phyloP scores from a whole-genome alignment of 192 early-diverging fungal species.

The Neocallimastix lanati region DNA sequence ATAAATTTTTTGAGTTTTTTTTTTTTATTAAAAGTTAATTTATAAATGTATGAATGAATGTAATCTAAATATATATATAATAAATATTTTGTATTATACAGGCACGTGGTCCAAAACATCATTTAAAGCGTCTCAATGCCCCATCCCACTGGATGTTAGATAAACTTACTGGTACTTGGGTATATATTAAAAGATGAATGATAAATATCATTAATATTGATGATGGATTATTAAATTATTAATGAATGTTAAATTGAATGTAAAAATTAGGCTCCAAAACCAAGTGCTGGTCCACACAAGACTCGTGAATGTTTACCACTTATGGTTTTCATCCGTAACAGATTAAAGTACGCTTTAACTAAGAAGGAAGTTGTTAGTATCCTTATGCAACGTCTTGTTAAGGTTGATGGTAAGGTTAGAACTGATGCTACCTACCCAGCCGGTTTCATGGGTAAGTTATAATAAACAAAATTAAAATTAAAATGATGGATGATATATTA shows the following conservation, averaged over 20 bases:
- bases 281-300: slow-evolving; percentile 97
- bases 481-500: no score
- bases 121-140: slow-evolving; percentile 95
- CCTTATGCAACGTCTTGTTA: slow-evolving; percentile 95
- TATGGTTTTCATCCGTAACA: slow-evolving; percentile 96
- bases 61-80: no score
- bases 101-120: slow-evolving; percentile 95
- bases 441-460: slow-evolving; percentile 84
- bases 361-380: slow-evolving; percentile 89
- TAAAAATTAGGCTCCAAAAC: slow-evolving; percentile 70
- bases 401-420: slow-evolving; percentile 97
- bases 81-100: neutral
- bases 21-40: no score
- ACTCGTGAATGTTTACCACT: slow-evolving; percentile 96
- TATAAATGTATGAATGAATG: neutral
- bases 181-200: neutral
- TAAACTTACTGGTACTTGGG: slow-evolving; percentile 96
- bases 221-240: neutral
- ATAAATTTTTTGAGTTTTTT: neutral
- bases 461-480: no score
- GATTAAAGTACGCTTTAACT: slow-evolving; percentile 97
- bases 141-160: slow-evolving; percentile 99
- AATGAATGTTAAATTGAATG: neutral
- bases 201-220: no score
- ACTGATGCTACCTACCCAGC: slow-evolving; percentile 92